phyloP scores from a whole-genome alignment of 108 stramenopile genomes.

The Mayamaea pseudoterrestris region DNA sequence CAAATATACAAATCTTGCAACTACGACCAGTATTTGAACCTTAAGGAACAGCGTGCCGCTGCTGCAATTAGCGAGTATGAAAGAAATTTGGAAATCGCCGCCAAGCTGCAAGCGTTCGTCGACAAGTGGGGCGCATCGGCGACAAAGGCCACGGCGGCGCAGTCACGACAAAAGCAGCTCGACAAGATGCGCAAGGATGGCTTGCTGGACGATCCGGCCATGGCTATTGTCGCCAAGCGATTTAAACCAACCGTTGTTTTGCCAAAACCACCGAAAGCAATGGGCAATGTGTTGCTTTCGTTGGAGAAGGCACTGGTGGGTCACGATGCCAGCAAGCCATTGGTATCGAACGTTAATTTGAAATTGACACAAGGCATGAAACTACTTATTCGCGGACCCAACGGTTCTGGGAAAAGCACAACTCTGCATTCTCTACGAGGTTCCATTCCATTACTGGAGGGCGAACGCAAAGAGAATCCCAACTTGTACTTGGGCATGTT shows the following conservation, averaged over 20 bases:
- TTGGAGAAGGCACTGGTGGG: constrained; percentile 60
- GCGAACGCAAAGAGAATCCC: constrained; percentile 60
- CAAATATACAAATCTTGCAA: constrained; percentile 53
- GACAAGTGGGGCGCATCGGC: constrained; percentile 80
- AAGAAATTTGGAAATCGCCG: constrained; percentile 71
- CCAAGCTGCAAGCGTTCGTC: constrained; percentile 76
- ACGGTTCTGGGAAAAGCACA: constrained; percentile 85
- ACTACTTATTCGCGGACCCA: constrained; percentile 55
- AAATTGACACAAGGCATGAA: constrained; percentile 38
- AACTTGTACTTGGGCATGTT: constrained; percentile 47
- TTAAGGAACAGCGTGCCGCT: constrained; percentile 65
- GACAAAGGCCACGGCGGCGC: constrained; percentile 79
- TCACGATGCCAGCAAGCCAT: constrained; percentile 24
- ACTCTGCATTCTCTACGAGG: constrained; percentile 77
- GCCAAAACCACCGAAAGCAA: constrained; percentile 52
- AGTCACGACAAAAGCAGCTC: constrained; percentile 80
- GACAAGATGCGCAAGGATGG: constrained; percentile 75
- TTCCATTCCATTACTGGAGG: constrained; percentile 37
- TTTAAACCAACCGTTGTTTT: constrained; percentile 26
- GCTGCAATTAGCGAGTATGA: constrained; percentile 74
- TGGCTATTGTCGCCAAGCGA: constrained; percentile 15
- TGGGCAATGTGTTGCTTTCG: constrained; percentile 43
- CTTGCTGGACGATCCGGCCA: constrained; percentile 49
- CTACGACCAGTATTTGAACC: constrained; percentile 59
- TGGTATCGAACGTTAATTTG: constrained; percentile 32